Evolutionary conservation across 1,139 yeast genomes (phyloP).

Genomic region (Spathaspora sp.): DNA sequence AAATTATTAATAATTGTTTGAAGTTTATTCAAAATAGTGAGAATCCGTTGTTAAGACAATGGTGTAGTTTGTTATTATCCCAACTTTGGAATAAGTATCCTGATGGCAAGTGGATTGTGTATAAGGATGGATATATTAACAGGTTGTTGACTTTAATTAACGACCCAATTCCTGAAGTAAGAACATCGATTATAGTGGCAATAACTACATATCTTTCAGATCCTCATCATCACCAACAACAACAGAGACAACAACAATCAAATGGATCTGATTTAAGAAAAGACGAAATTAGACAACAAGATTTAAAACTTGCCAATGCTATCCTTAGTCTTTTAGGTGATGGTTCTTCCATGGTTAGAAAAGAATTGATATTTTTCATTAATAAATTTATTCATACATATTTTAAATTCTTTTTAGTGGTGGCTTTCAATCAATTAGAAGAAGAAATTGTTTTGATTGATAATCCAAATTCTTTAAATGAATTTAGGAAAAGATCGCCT

Average conservation of each 20-base stretch:
- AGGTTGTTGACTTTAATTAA: constrained; percentile 58
- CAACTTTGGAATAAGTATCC: constrained; percentile 74
- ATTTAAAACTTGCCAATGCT: constrained; percentile 50
- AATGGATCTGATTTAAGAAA: constrained; percentile 25
- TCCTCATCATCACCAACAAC: constrained; percentile 12
- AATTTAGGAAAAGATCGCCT: constrained; percentile 60
- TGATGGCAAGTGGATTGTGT: constrained; percentile 73
- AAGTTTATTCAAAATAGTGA: constrained; percentile 70
- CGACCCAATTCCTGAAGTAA: constrained; percentile 94
- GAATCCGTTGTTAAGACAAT: constrained; percentile 83
- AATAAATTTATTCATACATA: constrained; percentile 74
- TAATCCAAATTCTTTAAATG: constrained; percentile 57
- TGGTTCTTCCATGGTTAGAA: constrained; percentile 86
- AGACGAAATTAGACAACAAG: constrained; percentile 55
- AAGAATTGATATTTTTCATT: constrained; percentile 77
- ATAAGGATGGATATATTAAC: constrained; percentile 63
- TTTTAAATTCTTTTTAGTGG: constrained; percentile 73
- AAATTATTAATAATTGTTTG: constrained; percentile 67
- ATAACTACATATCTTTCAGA: constrained; percentile 54
- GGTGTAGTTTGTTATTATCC: constrained; percentile 82
- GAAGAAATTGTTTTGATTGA: constrained; percentile 75
- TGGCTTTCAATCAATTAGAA: constrained; percentile 83
- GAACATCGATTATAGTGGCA: constrained; percentile 80
- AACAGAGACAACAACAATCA: constrained; percentile 14
- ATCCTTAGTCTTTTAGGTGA: constrained; percentile 62